These are phyloP conservation scores for Cryptosporidium felis DNA, from an alignment of 169 alveolate genomes.

Conservation along the genomic window DNA sequence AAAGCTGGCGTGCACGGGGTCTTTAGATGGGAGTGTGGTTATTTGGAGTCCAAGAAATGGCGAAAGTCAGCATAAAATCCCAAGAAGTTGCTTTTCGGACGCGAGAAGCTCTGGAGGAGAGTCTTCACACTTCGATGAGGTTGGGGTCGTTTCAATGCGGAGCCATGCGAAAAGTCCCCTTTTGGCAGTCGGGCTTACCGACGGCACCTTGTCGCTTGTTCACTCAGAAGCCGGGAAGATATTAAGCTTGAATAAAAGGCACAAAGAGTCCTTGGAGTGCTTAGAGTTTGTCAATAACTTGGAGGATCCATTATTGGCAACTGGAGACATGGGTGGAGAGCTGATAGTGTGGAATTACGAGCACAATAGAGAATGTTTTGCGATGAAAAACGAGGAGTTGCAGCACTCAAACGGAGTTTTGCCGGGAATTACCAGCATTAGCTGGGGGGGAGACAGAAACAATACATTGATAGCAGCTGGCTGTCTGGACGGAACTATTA, in stretches of 20 bases:
- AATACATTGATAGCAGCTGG: constrained; percentile 39
- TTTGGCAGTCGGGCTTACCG: constrained; percentile 33
- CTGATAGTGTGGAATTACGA: constrained; percentile 57
- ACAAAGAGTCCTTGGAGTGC: constrained; percentile 18
- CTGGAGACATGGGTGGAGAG: constrained; percentile 63
- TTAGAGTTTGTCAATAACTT: constrained; percentile 6
- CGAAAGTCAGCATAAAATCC: constrained; percentile 36
- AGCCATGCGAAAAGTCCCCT: constrained; percentile 31
- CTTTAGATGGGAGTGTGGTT: constrained; percentile 71
- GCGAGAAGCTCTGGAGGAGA: neutral
- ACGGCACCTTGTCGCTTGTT: constrained; percentile 26
- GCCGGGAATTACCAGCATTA: constrained; percentile 52
- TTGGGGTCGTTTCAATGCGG: constrained; percentile 46
- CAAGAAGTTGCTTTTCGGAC: neutral
- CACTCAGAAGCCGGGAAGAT: constrained; percentile 72
- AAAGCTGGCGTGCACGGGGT: constrained; percentile 61
- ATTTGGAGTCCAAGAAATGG: constrained; percentile 73
- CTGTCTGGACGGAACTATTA: constrained; percentile 65
- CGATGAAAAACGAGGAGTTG: constrained; percentile 27
- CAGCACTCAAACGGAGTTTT: constrained; percentile 44
- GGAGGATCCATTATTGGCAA: constrained; percentile 32
- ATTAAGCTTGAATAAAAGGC: constrained; percentile 34
- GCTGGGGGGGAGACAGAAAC: constrained; percentile 26
- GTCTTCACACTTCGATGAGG: neutral
- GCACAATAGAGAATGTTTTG: neutral